These are phyloP conservation scores for Graphium sp. DNA, from an alignment of 2,329 filamentous ascomycete genomes.

Conservation along the genomic window DNA sequence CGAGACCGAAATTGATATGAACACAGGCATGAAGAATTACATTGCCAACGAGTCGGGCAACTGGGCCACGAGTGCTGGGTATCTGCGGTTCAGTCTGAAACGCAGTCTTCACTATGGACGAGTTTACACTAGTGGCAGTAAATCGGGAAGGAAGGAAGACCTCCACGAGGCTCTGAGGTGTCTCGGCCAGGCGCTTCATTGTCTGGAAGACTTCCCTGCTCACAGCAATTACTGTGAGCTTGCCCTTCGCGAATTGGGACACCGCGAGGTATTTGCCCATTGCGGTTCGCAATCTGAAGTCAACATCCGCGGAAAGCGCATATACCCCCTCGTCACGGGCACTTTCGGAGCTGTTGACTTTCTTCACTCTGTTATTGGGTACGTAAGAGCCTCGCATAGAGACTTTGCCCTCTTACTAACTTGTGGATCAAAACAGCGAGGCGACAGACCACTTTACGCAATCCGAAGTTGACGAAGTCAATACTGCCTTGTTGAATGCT, in stretches of 20 bases:
- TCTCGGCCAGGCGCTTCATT: conserved; percentile 60
- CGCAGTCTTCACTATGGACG: conserved; percentile 65
- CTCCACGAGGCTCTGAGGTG: conserved; percentile 67
- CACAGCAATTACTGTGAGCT: conserved; percentile 78
- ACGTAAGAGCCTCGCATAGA: conserved; percentile 56
- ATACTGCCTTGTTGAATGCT: conserved; percentile 56
- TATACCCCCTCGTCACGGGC: conserved; percentile 60
- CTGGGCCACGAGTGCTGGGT: conserved; percentile 83
- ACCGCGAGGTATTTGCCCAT: conserved; percentile 54
- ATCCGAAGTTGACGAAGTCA: conserved; percentile 68
- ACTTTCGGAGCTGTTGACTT: conserved; percentile 74
- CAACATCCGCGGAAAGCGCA: conserved; percentile 38
- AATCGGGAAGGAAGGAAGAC: conserved; percentile 53
- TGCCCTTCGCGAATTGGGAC: conserved; percentile 54
- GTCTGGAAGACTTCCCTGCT: conserved; percentile 63
- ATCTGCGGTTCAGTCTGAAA: conserved; percentile 59
- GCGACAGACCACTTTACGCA: conserved; percentile 74
- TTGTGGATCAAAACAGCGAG: conserved; percentile 28
- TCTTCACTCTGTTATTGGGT: conserved; percentile 59
- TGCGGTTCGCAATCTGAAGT: conserved; percentile 52
- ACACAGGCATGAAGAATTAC: conserved; percentile 98
- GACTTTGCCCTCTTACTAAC: conserved; percentile 14
- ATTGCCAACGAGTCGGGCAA: conserved; percentile 78
- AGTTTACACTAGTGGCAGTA: conserved; percentile 48
- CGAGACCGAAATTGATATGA: conserved; percentile 56